A percentile compares a stretch with the other conserved stretches of the same genome.
Conservation (phyloP, 805 yeast species). For the Ogataea philodendri region DNA sequence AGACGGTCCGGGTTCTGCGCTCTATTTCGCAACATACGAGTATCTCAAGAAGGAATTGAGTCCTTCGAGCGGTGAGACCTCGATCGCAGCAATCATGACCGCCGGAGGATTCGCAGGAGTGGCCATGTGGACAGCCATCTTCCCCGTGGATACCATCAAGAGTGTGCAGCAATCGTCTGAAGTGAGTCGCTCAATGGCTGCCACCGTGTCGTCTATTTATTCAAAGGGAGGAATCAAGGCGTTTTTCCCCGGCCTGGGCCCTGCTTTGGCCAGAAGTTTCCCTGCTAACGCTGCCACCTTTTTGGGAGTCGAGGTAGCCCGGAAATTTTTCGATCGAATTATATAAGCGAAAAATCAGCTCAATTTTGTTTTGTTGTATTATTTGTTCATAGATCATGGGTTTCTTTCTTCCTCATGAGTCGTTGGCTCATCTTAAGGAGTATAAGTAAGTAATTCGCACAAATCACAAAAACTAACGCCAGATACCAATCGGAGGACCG, state of each 20-base stretch:
- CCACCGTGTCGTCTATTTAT: constrained; percentile 69
- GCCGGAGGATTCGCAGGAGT: constrained; percentile 98
- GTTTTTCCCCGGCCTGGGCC: constrained; percentile 97
- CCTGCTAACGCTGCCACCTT: constrained; percentile 99
- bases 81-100: constrained; percentile 70
- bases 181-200: constrained; percentile 50
- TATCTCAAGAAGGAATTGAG: constrained; percentile 64
- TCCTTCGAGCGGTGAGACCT: constrained; percentile 50
- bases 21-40: constrained; percentile 94
- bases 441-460: constrained; percentile 38
- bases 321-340: constrained; percentile 23
- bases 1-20: constrained; percentile 97
- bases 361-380: not conserved
- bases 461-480: constrained; percentile 1
- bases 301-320: constrained; percentile 86
- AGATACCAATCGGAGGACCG: constrained; percentile 75
- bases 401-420: constrained; percentile 42
- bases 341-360: constrained; percentile 4
- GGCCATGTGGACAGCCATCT: constrained; percentile 93
- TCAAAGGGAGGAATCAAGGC: constrained; percentile 79
- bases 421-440: constrained; percentile 44
- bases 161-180: constrained; percentile 72
- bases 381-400: constrained; percentile 37
- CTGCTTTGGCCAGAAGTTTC: constrained; percentile 90
- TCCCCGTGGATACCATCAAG: constrained; percentile 95